Evolutionary conservation across 768 basidiomycete species (phyloP), one percentile per base, ranked within the genome.

Genomic region (Lentinula sp.): DNA sequence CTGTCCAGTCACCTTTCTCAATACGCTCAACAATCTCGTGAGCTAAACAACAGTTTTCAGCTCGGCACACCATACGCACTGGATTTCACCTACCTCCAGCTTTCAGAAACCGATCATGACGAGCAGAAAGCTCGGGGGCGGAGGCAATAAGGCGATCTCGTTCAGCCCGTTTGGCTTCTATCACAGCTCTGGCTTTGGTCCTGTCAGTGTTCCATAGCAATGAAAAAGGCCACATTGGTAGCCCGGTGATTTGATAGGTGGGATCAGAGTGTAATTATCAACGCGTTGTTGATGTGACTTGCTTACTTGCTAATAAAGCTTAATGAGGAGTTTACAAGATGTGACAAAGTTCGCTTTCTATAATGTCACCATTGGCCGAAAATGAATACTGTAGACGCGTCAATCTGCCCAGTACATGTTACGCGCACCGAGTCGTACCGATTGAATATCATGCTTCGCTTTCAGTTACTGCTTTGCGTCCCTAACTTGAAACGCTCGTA

Each of bases 1-100:
- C 78, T 1, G 80, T 83, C 81, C 81, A 82, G 65, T 71, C 61
- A 5, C 79, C 71, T 4, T 62, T 62, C 35, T 67, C 63, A 15
- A 82, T 81, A 35, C 60, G 69, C 49, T 71, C 61, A 9, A 82
- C 81, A 18, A 83, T 83, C 57, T 81, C 76, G 5, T 68, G 62
- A 1, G 79, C 81, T 54, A 54, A 2, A 28, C 28, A 28, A 28
- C 28, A 3, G 28, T 28, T 28, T 28, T 28, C 28, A 28, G 28
- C 28, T 28, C 28, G 3, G 28, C 28, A 28, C 28, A 28, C 28
- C 28, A 3, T 3, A 28, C 28, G 28, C 28, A 28, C 28, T 28
- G 28, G 3, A 28, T 28, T 28, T 28, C 28, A 28, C 28, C 28
- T 28, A 56, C 55, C 55, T 28, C 39, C 55, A 28, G 41, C 55